Conservation (phyloP, 1,139 yeast species). For the Oligophagozyma castellii region DNA sequence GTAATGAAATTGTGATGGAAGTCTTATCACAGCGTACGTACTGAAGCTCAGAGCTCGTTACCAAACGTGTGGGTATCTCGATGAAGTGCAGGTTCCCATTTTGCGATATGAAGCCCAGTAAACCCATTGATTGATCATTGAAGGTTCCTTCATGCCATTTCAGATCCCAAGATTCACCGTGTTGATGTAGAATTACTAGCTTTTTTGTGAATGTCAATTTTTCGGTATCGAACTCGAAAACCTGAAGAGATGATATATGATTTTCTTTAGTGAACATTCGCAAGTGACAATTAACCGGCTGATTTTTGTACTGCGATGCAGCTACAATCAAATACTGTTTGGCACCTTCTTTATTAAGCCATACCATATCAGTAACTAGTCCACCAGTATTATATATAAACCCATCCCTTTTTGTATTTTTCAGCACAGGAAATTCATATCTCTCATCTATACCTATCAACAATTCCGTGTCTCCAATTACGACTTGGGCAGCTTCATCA, state of each 20-base stretch:
- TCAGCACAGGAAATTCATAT: constrained; percentile 22
- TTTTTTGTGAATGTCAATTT: constrained; percentile 19
- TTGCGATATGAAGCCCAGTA: constrained; percentile 42
- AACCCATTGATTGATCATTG: constrained; percentile 23
- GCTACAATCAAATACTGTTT: constrained; percentile 41
- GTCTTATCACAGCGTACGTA: constrained; percentile 21
- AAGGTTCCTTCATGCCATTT: constrained; percentile 35
- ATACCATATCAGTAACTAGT: constrained; percentile 37
- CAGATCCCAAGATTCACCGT: constrained; percentile 43
- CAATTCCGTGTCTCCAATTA: constrained; percentile 12
- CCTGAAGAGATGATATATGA: constrained; percentile 32
- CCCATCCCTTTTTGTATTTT: constrained; percentile 29
- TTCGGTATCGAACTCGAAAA: constrained; percentile 32
- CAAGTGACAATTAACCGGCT: constrained; percentile 21
- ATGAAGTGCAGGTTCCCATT: constrained; percentile 52
- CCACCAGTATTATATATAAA: constrained; percentile 43
- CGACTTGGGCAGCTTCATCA: constrained; percentile 7
- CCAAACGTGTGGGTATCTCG: constrained; percentile 26
- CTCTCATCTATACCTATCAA: constrained; percentile 10
- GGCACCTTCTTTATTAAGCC: constrained; percentile 26
- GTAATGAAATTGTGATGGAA: constrained; percentile 16
- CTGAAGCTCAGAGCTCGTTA: constrained; percentile 9
- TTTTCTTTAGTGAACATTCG: constrained; percentile 28
- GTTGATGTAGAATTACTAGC: constrained; percentile 29
- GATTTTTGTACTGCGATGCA: constrained; percentile 26